Percentiles rank a stretch among this genome's conserved stretches.
Evolutionary conservation across 202 grass and related monocot species (phyloP).

Genomic region (Alloteropsis angusta): DNA sequence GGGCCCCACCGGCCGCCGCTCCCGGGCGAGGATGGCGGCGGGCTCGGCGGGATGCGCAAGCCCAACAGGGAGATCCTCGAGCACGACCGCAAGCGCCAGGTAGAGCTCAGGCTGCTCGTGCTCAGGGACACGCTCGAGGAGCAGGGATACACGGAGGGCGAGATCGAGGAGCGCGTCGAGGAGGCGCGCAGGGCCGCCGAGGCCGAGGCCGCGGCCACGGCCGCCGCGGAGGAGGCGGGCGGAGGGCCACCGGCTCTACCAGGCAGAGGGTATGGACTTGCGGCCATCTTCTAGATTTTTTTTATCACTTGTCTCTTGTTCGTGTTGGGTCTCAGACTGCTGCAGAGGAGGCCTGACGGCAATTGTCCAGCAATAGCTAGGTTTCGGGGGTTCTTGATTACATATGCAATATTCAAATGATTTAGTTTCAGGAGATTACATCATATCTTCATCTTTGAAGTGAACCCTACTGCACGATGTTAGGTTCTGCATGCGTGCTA

Average conservation of each 20-base stretch:
- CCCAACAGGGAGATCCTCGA: conserved; percentile 97
- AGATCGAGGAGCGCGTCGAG: conserved; percentile 64
- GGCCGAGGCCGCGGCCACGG: conserved; percentile 30
- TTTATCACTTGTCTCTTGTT: neutral
- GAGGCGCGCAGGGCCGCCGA: conserved; percentile 49
- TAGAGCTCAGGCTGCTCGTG: conserved; percentile 63
- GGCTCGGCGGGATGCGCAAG: conserved; percentile 46
- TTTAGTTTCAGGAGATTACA: neutral
- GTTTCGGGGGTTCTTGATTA: neutral
- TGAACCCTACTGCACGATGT: neutral
- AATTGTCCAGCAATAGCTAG: neutral
- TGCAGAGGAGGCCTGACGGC: neutral
- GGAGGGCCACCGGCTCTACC: neutral
- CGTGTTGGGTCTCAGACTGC: neutral
- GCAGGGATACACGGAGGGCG: conserved; percentile 81
- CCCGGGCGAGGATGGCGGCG: neutral
- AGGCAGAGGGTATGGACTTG: conserved; percentile 42
- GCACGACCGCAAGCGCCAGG: conserved; percentile 88
- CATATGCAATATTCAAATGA: neutral
- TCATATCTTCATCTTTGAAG: neutral
- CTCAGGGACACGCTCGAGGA: conserved; percentile 85
- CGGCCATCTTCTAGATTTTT: neutral
- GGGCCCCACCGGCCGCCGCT: conserved; percentile 27
- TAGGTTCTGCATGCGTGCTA: neutral
- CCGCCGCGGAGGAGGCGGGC: conserved; percentile 5